phyloP scores from a whole-genome alignment of 108 stramenopile species.

The Mediolabrus comicus region DNA sequence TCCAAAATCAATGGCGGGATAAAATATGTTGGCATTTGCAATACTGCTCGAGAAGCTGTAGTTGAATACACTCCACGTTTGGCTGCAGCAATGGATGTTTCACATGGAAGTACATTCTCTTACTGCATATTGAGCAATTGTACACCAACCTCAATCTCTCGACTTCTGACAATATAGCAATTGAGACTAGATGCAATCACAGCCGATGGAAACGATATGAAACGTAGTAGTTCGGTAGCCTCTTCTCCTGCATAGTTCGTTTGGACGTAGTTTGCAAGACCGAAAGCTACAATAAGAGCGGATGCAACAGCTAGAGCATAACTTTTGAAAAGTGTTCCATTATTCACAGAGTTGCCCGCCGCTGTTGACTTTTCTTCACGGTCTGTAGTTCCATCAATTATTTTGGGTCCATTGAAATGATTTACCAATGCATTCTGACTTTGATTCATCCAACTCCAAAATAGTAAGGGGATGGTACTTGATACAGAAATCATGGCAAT shows the following conservation, averaged over 20 bases:
- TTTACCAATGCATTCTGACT: constrained; percentile 89
- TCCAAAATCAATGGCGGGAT: constrained; percentile 29
- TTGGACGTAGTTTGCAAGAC: constrained; percentile 18
- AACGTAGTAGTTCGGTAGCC: constrained; percentile 25
- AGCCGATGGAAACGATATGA: constrained; percentile 46
- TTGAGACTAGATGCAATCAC: constrained; percentile 46
- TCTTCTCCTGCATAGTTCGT: constrained; percentile 12
- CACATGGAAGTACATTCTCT: constrained; percentile 7
- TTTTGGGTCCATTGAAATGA: constrained; percentile 65
- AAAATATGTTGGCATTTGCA: constrained; percentile 46
- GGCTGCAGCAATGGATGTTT: constrained; percentile 22
- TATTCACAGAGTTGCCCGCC: too few relatives aligned
- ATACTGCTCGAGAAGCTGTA: constrained; percentile 21
- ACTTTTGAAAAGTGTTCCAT: constrained; percentile 40
- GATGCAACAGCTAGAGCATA: constrained; percentile 51
- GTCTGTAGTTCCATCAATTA: neutral
- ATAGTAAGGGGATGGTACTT: constrained; percentile 59
- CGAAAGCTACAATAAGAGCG: constrained; percentile 37
- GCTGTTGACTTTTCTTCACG: too few relatives aligned
- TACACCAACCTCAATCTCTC: constrained; percentile 40
- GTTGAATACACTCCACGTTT: constrained; percentile 35
- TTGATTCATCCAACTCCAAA: constrained; percentile 90
- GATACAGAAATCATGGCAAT: constrained; percentile 69
- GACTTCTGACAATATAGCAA: constrained; percentile 43
- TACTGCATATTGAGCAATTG: constrained; percentile 10